Base-by-base conservation (phyloP, 306 rosid species). In the Hylodesmum podocarpum region DNA sequence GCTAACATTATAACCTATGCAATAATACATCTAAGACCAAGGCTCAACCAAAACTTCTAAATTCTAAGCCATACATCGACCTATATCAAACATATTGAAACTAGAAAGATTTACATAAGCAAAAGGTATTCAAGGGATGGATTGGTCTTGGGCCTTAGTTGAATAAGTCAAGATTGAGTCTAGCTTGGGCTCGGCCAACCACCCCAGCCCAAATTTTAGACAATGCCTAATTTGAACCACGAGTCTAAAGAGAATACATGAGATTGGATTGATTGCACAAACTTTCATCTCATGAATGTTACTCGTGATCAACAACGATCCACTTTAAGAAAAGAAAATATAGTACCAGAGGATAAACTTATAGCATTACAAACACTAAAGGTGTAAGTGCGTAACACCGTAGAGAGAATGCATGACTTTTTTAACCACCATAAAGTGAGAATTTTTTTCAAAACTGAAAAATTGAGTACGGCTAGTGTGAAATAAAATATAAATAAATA, bases 1-100 rank as follows among this genome's bases (percentile, higher is more conserved):
- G 99, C 99, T 33, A 96, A 92, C 46, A 98, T 96, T 81, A 96
- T 96, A 83, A 96, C 99, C 98, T 96, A 98, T 96, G 88, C 86
- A 81, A 44, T 63, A 65, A 70, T 25, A 81, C 72, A 76, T 68
- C 71, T 1, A 66, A 31, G 78, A 47, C 73, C 70, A 79, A 47
- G 73, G 74, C 63, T 77, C 72, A 43, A 43, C 22, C 69, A 22
- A 65, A 12, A 66, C 49, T 44, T 65, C 13, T 71, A 50, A 68
- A 49, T 50, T 50, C 18, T 31, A 50, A 50, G 16, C 34, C 34
- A 18, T 50, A 24, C 27, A 29, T 21, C 16, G 58, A 10, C 31
- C 59, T 8, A 58, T 36, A 41, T 28, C 70, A 75, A 41, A 37
- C 73, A 65, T 28, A 49, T 50, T 31, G 31, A 16, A 61, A 68